Evolutionary conservation across 805 yeast species (phyloP), one percentile per base, ranked within the genome.

Genomic region (Yueomyces sinensis): DNA sequence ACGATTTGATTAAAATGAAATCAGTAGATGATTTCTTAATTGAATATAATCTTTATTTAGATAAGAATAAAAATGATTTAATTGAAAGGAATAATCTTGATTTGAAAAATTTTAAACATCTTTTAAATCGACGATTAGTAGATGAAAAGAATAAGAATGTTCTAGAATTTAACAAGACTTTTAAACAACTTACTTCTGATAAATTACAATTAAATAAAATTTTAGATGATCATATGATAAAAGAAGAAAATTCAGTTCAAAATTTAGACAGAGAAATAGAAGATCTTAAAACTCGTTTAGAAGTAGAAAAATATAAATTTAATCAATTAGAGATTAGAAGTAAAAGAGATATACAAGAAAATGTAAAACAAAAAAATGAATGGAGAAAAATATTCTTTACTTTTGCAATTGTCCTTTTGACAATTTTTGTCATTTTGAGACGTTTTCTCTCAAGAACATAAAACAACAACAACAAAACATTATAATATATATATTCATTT

Each of bases 11-110:
- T 41, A 66, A 74, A 37, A 51, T 79, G 35, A 59, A 61, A 31
- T 66, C 77, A 9, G 58, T 81, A 29, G 74, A 72, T 25, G 59
- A 56, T 17, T 79, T 76, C 43, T 50, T 80, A 38, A 55, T 57
- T 30, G 66, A 65, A 38, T 81, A 74, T 44, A 66, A 50, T 3
- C 39, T 51, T 1, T 50, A 50, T 35, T 32, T 56, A 7, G 59
- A 51, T 34, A 50, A 47, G 32, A 40, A 52, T 5, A 52, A 50
- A 32, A 52, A 53, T 32, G 35, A 47, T 14, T 46, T 46, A 50
- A 46, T 53, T n/a, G 59, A 53, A 33, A 45, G 48, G 41, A 52
- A 50, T 32, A 59, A 56, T 31, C 41, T 41, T 31, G 50, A 47
- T 29, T 35, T 56, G 24, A 44, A 47, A 3, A 46, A 51, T 37